Evolutionary conservation across 1,139 yeast genomes (phyloP), one percentile per base, ranked within the genome.

Genomic region (Saccharomycopsis phalli): DNA sequence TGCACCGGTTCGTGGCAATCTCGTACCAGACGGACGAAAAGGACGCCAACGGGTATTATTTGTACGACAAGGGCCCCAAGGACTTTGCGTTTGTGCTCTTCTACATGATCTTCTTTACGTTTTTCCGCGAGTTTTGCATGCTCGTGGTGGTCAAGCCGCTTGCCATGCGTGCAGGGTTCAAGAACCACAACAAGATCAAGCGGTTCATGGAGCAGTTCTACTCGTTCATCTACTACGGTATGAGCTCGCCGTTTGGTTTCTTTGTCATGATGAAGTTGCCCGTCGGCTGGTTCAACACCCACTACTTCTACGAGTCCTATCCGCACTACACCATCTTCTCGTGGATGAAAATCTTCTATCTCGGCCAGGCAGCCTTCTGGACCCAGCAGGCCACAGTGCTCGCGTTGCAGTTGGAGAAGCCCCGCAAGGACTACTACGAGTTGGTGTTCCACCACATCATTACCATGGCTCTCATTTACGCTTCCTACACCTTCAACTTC

Each of bases 331-430:
- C 81, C 29, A 87, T 83, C 56, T 79, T 74, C 45, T 69, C 68
- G 47, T 65, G 70, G 47, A 82, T 82, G 64, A 91, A 91, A 63
- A 58, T 76, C 14, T 93, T 81, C 58, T 93, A 91, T 60, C 67
- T 91, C 50, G 77, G 86, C 31, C 98, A 91, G 64, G 96, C 97
- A 4, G 83, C 96, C 2, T 91, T 86, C 61, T 91, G 99, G 99
- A 78, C 87, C 14, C 99, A 91, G 63, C 98, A 91, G 62, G 80
- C 93, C 1, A 76, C 83, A 32, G 81, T 91, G 21, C 67, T 91
- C 48, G 63, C 78, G 42, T 67, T 93, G 50, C 95, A 83, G 60
- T 70, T 91, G 48, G 99, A 91, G 61, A 86, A 86, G 60, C 97
- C 96, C 44, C 73, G 99, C 60, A 87, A 86, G 60, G 99, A 91